Base-by-base conservation (phyloP, 2,329 filamentous ascomycete species). In the Orbilia blumenaviensis region DNA sequence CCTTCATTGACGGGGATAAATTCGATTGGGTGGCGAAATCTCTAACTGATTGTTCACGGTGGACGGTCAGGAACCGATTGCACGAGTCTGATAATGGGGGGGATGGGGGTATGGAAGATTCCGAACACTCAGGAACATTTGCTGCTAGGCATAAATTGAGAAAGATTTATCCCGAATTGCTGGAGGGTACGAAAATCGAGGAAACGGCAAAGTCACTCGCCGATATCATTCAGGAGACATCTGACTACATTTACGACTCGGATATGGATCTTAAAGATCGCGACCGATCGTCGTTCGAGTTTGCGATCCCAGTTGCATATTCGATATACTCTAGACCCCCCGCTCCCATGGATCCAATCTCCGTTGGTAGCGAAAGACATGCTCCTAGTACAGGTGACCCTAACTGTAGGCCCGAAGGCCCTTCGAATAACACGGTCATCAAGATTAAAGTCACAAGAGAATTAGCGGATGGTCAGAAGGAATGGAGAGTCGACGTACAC, bases 1-100 rank as follows among this genome's bases (percentile, higher is more conserved):
- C 36, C 27, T 62, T 79, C n/a, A 36, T 44, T 1, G 54, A 62
- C n/a, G 41, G 54, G 2, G 46, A 78, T 36, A 77, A 78, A 29
- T 62, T 78, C 16, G 77, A 78, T 29, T 78, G 66, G 67, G 61
- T 66, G 61, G 61, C 68, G 12, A 50, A 66, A 48, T 12, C 27
- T 8, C 2, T 44, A 21, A 44, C 41, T 7, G 8, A 12, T 2
- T 23, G 41, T 23, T 21, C 41, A 12, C 1, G 23, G 7, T 44
- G 41, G 41, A 21, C 16, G 1, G 41, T 44, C 18, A 23, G 23
- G 3, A 21, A 34, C 29, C 29, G 5, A 34, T 5, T 34, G 5
- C 29, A 34, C 29, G 29, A 34, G 29, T n/a, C n/a, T n/a, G n/a
- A n/a, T n/a, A n/a, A 34, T 34, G 10, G 10, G 10, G 29, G 5